Evolutionary conservation across 805 yeast species (phyloP).

Genomic region (Metschnikowia proteae): DNA sequence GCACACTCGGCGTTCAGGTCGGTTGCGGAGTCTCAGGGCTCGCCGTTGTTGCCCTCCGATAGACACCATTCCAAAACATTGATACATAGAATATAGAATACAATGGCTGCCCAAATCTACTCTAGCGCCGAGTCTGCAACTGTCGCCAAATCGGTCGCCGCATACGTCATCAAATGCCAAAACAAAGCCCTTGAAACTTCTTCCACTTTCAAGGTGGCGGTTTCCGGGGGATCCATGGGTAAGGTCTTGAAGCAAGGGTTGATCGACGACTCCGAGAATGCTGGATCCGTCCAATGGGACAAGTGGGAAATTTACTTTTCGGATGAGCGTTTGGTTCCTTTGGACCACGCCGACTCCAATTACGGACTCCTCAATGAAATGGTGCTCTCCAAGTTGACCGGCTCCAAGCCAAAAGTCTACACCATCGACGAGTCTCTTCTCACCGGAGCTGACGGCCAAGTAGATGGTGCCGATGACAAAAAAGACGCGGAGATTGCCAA

Average conservation of each 20-base stretch:
- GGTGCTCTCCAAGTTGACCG: constrained; percentile 49
- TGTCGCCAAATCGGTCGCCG: constrained; percentile 66
- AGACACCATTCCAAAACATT: constrained; percentile 1
- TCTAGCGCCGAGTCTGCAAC: constrained; percentile 52
- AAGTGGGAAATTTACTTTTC: constrained; percentile 82
- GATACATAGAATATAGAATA: background rate
- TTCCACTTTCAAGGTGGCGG: constrained; percentile 63
- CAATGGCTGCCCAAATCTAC: constrained; percentile 27
- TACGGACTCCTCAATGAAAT: constrained; percentile 70
- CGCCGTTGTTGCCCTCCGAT: background rate
- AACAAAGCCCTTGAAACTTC: constrained; percentile 49
- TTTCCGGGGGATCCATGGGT: constrained; percentile 89
- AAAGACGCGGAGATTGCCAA: constrained; percentile 50
- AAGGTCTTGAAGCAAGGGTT: constrained; percentile 66
- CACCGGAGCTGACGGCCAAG: constrained; percentile 44
- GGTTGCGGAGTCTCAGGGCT: constrained; percentile 4
- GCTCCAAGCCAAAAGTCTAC: constrained; percentile 53
- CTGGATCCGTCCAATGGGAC: constrained; percentile 53
- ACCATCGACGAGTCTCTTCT: constrained; percentile 64
- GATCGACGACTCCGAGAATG: constrained; percentile 49
- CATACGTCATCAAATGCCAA: constrained; percentile 58
- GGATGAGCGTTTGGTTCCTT: constrained; percentile 87
- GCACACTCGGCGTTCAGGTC: background rate
- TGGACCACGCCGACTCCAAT: constrained; percentile 80
- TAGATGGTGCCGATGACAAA: constrained; percentile 44